Base-by-base conservation (phyloP, 2,329 filamentous ascomycete genomes). In the Diplodia seriata region DNA sequence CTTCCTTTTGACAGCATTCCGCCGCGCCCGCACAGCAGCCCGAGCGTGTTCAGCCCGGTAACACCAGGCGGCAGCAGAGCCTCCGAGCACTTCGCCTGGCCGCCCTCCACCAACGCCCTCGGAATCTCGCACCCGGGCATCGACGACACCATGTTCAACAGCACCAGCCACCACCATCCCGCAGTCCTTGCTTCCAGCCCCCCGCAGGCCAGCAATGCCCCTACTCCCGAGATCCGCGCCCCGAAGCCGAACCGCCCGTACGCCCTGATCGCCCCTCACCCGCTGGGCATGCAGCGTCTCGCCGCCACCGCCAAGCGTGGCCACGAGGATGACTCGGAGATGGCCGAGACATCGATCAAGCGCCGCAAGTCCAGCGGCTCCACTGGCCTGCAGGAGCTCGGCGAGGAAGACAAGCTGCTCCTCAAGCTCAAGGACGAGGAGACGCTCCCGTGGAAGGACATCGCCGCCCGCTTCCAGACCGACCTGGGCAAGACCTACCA, bases 401-500 rank as follows among this genome's bases (percentile, higher is more conserved):
- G 78, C 68, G 83, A 85, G 50, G 84, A 85, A 72, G 84, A 86
- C 78, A 68, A 78, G 54, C 74, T 85, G 23, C 79, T 86, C 11
- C 75, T 85, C 18, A 78, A 80, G 68, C 78, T 86, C 56, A 85
- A 85, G 68, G 83, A 85, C 68, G 82, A 85, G 59, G 83, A 85
- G 67, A 79, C 76, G 38, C 80, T 85, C 66, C 81, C 84, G 0
- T 86, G 84, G 84, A 86, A 86, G 72, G 84, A 85, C 68, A 85
- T 86, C 68, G 82, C 82, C 9, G 77, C 78, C 7, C 81, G 81
- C 26, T 85, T 85, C 73, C 78, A 82, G 67, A 78, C 78, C 14
- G 82, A 85, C 36, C 76, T 82, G 33, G 82, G 82, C 67, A 82
- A 84, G 72, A 77, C 75, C 4, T 82, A 83, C 69, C 81, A 85